Evolutionary conservation across 1,284 basidiomycete species (phyloP).

Genomic region (Chalciporus sp.): DNA sequence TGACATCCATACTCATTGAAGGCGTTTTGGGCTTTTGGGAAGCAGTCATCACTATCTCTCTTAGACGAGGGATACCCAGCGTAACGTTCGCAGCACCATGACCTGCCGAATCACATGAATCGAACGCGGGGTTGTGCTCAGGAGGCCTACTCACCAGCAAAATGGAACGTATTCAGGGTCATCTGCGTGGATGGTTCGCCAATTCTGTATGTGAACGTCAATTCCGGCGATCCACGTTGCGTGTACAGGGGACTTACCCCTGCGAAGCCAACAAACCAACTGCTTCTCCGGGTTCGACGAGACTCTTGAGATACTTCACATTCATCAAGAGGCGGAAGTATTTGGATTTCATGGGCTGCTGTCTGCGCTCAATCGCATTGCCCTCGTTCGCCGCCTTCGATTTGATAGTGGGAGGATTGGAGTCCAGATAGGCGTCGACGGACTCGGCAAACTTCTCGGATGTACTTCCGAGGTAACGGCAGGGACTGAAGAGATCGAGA

Average conservation of each 20-base stretch:
- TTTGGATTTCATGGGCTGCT: constrained; percentile 52
- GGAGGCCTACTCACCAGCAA: constrained; percentile 68
- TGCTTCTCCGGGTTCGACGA: constrained; percentile 97
- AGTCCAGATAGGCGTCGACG: constrained; percentile 79
- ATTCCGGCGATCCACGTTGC: neutral
- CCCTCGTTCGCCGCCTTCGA: constrained; percentile 51
- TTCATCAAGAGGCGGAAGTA: constrained; percentile 84
- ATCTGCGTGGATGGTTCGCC: constrained; percentile 99
- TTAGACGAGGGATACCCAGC: constrained; percentile 96
- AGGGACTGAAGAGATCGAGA: constrained; percentile 80
- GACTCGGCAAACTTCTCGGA: constrained; percentile 91
- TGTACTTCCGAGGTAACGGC: constrained; percentile 84
- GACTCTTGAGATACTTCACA: constrained; percentile 88
- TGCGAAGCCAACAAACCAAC: constrained; percentile 98
- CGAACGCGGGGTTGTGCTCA: neutral
- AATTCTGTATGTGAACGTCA: constrained; percentile 55
- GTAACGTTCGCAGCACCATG: constrained; percentile 99
- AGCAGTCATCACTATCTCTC: constrained; percentile 99
- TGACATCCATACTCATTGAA: constrained; percentile 92
- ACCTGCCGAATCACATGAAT: constrained; percentile 49
- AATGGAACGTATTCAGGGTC: constrained; percentile 99
- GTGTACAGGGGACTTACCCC: constrained; percentile 60
- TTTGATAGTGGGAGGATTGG: constrained; percentile 69
- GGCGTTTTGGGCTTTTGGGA: constrained; percentile 97
- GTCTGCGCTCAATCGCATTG: constrained; percentile 46